A percentile compares a stretch with the other conserved stretches of the same genome.
These are phyloP conservation scores for Trypethelium eluteriae DNA, from an alignment of 495 filamentous ascomycete species.

Conservation along the genomic window DNA sequence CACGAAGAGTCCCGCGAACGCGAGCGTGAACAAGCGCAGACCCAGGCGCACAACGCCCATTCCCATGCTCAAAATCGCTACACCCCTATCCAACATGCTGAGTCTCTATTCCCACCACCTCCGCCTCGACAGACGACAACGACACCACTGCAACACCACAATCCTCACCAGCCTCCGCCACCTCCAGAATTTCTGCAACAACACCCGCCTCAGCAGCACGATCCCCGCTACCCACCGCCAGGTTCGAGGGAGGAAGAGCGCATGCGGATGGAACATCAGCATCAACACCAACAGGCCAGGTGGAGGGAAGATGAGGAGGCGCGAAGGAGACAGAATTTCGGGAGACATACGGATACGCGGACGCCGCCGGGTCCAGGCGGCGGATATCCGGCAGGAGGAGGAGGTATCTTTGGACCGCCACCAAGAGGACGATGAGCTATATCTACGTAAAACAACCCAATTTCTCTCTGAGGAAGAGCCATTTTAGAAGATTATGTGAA, in stretches of 20 bases:
- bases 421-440: not conserved
- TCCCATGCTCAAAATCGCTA: slow-evolving; percentile 8
- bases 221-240: not conserved
- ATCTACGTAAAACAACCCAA: no score
- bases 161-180: slow-evolving; percentile 3
- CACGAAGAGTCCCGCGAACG: slow-evolving; percentile 4
- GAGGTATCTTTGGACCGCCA: not conserved
- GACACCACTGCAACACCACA: not conserved
- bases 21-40: not conserved
- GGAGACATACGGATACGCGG: not conserved
- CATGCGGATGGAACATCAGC: not conserved
- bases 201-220: not conserved
- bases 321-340: not conserved
- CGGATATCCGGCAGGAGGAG: not conserved
- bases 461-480: no score
- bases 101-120: not conserved
- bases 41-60: not conserved
- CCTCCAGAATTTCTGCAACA: not conserved
- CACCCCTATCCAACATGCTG: not conserved
- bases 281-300: not conserved
- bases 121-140: not conserved
- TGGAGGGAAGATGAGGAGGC: not conserved
- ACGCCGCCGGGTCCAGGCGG: not conserved
- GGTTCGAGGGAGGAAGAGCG: not conserved
- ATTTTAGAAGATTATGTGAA: no score